Base-by-base conservation (phyloP, 2,329 filamentous ascomycete genomes). In the Rhinocladiella mackenziei region DNA sequence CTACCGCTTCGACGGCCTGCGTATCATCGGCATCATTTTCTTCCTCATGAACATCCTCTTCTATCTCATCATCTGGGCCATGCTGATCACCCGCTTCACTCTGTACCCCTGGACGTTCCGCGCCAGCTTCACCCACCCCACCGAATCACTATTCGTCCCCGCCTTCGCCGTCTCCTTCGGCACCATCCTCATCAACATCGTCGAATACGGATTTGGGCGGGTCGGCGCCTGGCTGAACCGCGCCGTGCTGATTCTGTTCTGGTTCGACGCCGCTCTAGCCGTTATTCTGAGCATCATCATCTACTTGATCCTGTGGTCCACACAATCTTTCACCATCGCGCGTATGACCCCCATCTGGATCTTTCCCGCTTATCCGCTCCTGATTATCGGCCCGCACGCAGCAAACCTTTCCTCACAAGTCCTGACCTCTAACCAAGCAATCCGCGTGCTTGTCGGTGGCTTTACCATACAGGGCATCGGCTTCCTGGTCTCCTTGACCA, bases 291-390 rank as follows among this genome's bases (percentile, higher is more conserved):
- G 83, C 40, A 76, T 82, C 9, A 77, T 77, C 4, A 81, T 92
- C 39, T 92, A 91, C 58, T 70, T 91, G 10, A 76, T 84, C 29
- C 70, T 91, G 60, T 82, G 78, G 78, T 79, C 75, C 2, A 82
- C 78, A 0, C 75, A 78, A 48, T 79, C 76, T 2, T 81, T 80
- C 55, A 81, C 87, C 0, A 86, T 92, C 35, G 83, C 86, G 23
- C 81, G 81, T 39, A 92, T 94, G 87, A 92, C 86, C 0, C 86
- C 86, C 0, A 80, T 88, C 13, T 92, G 86, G 86, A 88, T 91
- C 42, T 92, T 92, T 54, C 87, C 86, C 0, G 86, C 84, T 1
- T 94, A 94, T 53, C 86, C 87, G 0, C 72, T 92, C 15, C 75
- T 94, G 3, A 77, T 92, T 6, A 79, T 84, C 15, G 86, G 83